Percentiles rank a stretch among this genome's conserved stretches.
phyloP scores from a whole-genome alignment of 306 rosid species.

The Parietaria judaica region DNA sequence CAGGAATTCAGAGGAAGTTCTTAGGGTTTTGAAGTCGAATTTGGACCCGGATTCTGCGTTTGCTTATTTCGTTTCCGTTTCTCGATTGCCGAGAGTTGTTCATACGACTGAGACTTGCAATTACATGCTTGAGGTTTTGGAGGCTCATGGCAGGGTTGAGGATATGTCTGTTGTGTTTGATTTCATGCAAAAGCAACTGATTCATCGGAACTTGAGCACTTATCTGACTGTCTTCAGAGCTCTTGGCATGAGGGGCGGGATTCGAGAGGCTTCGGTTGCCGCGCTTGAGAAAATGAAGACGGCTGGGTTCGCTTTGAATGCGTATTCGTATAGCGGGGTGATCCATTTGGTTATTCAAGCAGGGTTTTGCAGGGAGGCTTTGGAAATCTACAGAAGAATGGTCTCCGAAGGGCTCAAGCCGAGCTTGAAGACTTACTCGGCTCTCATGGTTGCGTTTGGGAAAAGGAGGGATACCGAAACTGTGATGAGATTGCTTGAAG shows the following conservation, averaged over 20 bases:
- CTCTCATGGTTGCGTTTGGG: constrained; percentile 81
- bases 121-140: constrained; percentile 75
- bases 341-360: constrained; percentile 68
- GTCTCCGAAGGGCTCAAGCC: constrained; percentile 68
- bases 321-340: constrained; percentile 83
- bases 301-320: constrained; percentile 73
- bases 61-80: constrained; percentile 55
- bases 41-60: constrained; percentile 45
- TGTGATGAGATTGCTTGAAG: constrained; percentile 63
- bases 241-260: constrained; percentile 68
- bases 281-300: constrained; percentile 54
- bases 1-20: constrained; percentile 56
- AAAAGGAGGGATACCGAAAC: constrained; percentile 67
- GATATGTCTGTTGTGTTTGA: constrained; percentile 73
- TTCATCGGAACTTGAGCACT: constrained; percentile 52
- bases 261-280: constrained; percentile 47
- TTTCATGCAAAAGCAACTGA: constrained; percentile 72
- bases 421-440: constrained; percentile 89
- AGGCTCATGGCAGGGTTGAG: constrained; percentile 40
- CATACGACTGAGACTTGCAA: constrained; percentile 80
- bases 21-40: constrained; percentile 51
- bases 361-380: constrained; percentile 56
- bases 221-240: constrained; percentile 57
- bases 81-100: constrained; percentile 48
- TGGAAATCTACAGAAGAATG: constrained; percentile 66